Evolutionary conservation across 2,329 filamentous ascomycete genomes (phyloP).

Genomic region (Hymenoscyphus linearis): DNA sequence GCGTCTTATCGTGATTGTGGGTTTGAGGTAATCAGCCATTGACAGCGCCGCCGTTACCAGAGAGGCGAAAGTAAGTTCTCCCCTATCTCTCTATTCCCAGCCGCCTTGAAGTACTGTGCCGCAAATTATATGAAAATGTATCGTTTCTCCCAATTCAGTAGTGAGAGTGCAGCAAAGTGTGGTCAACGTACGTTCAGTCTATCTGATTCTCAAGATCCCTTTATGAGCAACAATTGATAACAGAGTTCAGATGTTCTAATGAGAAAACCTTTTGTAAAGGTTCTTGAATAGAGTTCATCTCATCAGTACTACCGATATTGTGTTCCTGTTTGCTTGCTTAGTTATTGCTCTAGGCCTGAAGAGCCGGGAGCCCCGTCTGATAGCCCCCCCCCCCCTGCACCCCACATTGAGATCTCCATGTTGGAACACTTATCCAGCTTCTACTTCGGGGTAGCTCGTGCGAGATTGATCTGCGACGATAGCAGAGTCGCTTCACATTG

Average conservation of each 20-base stretch:
- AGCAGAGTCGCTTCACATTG: neutral
- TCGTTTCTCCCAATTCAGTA: neutral
- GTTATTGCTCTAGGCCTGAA: neutral
- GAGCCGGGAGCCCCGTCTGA: neutral
- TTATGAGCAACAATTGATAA: neutral
- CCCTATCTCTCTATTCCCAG: neutral
- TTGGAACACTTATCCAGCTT: conserved; percentile 7
- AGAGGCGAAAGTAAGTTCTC: neutral
- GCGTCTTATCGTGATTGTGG: neutral
- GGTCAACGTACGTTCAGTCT: too few species aligned
- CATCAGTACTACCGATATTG: neutral
- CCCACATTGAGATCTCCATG: conserved; percentile 2
- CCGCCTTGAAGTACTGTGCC: neutral
- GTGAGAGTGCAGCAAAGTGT: neutral
- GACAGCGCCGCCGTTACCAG: neutral
- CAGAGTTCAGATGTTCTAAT: neutral
- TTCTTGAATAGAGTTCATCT: neutral
- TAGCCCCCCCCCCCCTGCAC: neutral
- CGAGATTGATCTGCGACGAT: conserved; percentile 10
- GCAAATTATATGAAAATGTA: neutral
- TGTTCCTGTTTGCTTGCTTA: neutral
- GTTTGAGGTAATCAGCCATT: neutral
- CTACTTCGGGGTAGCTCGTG: conserved; percentile 5
- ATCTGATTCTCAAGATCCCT: neutral
- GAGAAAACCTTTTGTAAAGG: neutral